Percentiles rank a stretch among this genome's conserved stretches.
Conservation (phyloP, 495 filamentous ascomycete species). For the Penicillium silybi region DNA sequence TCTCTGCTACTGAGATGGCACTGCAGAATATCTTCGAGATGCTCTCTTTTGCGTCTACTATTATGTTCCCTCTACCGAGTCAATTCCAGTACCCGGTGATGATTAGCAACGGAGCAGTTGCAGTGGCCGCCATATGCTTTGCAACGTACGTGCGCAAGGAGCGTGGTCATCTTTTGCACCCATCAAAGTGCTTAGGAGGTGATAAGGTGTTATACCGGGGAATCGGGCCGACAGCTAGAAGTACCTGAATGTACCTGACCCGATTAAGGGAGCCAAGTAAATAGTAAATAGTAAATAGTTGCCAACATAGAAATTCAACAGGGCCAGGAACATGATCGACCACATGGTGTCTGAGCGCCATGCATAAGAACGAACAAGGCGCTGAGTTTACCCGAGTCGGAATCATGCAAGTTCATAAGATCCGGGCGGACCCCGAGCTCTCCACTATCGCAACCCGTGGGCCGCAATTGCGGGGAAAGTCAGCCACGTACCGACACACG, state of each 20-base stretch:
- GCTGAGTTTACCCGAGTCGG: background rate
- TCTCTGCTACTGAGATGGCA: conserved; percentile 59
- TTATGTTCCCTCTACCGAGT: conserved; percentile 52
- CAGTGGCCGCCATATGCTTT: conserved; percentile 47
- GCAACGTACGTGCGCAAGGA: conserved; percentile 52
- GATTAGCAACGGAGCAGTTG: conserved; percentile 51
- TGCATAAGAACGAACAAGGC: background rate
- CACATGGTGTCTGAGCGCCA: conserved; percentile 6
- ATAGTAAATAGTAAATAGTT: background rate
- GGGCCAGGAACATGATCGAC: background rate
- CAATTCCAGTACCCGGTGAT: conserved; percentile 60
- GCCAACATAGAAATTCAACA: background rate
- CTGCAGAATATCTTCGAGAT: conserved; percentile 66
- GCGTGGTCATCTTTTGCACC: conserved; percentile 62
- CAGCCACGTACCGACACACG: conserved; percentile 4
- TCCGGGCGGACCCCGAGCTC: background rate
- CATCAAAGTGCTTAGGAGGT: conserved; percentile 28
- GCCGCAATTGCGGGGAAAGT: conserved; percentile 26
- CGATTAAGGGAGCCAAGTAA: too few species aligned
- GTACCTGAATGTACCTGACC: background rate
- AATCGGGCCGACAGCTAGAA: background rate
- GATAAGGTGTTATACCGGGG: conserved; percentile 13
- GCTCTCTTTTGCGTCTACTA: conserved; percentile 56
- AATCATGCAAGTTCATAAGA: background rate
- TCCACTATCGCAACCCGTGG: conserved; percentile 13